Conservation (phyloP, 257 asterid genomes). For the Solanum commersonii region DNA sequence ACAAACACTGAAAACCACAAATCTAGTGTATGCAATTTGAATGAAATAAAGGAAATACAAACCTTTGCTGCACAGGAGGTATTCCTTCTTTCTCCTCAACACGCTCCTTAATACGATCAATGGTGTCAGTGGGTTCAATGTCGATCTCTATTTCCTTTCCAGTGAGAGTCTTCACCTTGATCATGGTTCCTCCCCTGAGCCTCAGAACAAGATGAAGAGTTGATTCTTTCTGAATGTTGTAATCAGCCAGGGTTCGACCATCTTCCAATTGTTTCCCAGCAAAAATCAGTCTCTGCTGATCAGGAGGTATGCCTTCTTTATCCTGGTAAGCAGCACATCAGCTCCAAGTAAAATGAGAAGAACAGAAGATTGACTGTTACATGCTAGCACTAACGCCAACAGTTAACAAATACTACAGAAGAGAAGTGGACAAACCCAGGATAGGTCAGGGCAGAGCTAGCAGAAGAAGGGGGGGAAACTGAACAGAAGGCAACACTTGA, state of each 20-base stretch:
- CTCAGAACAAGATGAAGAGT: slow-evolving; percentile 61
- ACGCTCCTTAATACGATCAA: slow-evolving; percentile 62
- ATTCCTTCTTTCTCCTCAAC: slow-evolving; percentile 81
- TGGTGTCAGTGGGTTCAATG: slow-evolving; percentile 65
- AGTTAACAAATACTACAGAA: background rate
- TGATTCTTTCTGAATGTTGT: slow-evolving; percentile 54
- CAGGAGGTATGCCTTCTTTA: slow-evolving; percentile 80
- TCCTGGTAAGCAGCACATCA: slow-evolving; percentile 30
- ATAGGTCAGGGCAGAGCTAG: background rate
- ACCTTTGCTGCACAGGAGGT: slow-evolving; percentile 72
- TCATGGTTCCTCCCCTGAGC: slow-evolving; percentile 72
- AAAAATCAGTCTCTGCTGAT: slow-evolving; percentile 64
- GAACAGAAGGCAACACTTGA: background rate
- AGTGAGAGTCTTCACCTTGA: slow-evolving; percentile 64
- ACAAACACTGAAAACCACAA: background rate
- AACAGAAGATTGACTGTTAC: background rate
- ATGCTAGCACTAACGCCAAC: background rate
- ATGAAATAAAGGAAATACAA: background rate
- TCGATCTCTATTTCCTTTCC: slow-evolving; percentile 66
- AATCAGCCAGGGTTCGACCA: slow-evolving; percentile 62
- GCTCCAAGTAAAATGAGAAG: background rate
- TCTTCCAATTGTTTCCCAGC: slow-evolving; percentile 76
- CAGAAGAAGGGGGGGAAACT: background rate
- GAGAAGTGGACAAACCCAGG: background rate
- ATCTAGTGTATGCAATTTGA: background rate